phyloP scores from a whole-genome alignment of 176 grass and related monocot species.

The Aegilops longissima region DNA sequence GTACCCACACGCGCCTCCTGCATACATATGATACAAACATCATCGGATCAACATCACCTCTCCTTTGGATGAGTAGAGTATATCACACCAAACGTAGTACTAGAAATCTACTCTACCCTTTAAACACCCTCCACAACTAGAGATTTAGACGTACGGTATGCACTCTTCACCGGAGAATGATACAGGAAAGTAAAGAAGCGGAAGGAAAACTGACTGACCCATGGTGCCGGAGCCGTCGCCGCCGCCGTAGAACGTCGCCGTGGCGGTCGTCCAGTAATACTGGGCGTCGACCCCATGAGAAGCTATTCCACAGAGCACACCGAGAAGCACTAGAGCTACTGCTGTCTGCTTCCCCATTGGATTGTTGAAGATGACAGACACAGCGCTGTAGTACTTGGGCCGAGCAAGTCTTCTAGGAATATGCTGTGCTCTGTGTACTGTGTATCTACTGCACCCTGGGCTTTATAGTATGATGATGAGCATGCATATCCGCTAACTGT shows the following conservation, averaged over 20 bases:
- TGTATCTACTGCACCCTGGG: neutral
- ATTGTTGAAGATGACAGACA: neutral
- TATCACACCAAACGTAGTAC: neutral
- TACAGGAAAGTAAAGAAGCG: neutral
- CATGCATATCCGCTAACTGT: neutral
- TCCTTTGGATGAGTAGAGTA: neutral
- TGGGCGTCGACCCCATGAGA: conserved; percentile 20
- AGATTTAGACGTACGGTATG: too few species aligned
- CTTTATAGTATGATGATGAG: conserved; percentile 26
- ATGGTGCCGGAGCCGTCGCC: conserved; percentile 55
- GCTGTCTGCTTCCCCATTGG: conserved; percentile 10
- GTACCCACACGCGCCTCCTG: conserved; percentile 69
- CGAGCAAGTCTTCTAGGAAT: neutral
- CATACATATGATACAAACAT: conserved; percentile 36
- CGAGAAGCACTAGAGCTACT: neutral
- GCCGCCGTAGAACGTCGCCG: conserved; percentile 65
- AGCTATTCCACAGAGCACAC: conserved; percentile 4
- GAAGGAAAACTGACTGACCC: conserved; percentile 27
- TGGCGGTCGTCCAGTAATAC: conserved; percentile 15
- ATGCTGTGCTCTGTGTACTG: neutral
- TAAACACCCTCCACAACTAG: too few species aligned
- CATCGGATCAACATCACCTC: conserved; percentile 43
- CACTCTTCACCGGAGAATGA: too few species aligned
- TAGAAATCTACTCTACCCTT: neutral
- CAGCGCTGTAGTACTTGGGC: neutral